Percentiles rank a stretch among this genome's conserved stretches.
phyloP scores from a whole-genome alignment of 306 rosid genomes.

The Medicago ruthenica region DNA sequence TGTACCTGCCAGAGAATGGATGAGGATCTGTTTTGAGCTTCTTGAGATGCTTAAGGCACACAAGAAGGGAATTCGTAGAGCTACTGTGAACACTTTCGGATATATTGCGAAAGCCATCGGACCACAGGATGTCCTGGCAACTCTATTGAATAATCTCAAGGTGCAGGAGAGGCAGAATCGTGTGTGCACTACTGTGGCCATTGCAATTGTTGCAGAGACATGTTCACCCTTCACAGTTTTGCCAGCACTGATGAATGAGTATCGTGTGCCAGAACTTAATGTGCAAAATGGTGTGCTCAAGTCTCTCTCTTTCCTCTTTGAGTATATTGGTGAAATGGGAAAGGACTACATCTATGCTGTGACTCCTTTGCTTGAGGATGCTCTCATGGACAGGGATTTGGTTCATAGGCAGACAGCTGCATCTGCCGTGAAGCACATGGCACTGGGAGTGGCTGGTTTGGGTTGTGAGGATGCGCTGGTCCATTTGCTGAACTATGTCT shows the following conservation, averaged over 20 bases:
- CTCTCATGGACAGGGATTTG: conserved; percentile 93
- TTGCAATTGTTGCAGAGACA: conserved; percentile 94
- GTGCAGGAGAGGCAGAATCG: conserved; percentile 98
- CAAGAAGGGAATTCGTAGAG: conserved; percentile 94
- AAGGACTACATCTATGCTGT: conserved; percentile 96
- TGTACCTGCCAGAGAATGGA: conserved; percentile 97
- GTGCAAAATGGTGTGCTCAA: conserved; percentile 95
- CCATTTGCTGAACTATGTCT: conserved; percentile 84
- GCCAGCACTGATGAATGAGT: conserved; percentile 96
- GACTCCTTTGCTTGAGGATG: conserved; percentile 95
- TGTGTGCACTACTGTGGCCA: conserved; percentile 95
- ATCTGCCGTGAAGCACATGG: conserved; percentile 99
- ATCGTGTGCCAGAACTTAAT: conserved; percentile 94
- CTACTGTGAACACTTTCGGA: conserved; percentile 89
- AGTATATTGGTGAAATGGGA: conserved; percentile 99
- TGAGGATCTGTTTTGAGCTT: conserved; percentile 97
- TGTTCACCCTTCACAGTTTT: conserved; percentile 93
- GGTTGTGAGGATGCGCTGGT: conserved; percentile 91
- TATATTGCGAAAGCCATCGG: conserved; percentile 96
- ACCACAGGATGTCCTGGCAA: conserved; percentile 91
- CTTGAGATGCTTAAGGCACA: conserved; percentile 99
- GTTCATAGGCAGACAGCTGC: conserved; percentile 99
- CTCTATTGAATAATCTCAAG: conserved; percentile 82
- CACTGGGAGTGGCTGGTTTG: conserved; percentile 96
- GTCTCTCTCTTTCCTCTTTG: conserved; percentile 90